Percentiles rank a stretch among this genome's conserved stretches.
Evolutionary conservation across 805 yeast species (phyloP).

Genomic region (Zygosaccharomyces kombuchaensis): DNA sequence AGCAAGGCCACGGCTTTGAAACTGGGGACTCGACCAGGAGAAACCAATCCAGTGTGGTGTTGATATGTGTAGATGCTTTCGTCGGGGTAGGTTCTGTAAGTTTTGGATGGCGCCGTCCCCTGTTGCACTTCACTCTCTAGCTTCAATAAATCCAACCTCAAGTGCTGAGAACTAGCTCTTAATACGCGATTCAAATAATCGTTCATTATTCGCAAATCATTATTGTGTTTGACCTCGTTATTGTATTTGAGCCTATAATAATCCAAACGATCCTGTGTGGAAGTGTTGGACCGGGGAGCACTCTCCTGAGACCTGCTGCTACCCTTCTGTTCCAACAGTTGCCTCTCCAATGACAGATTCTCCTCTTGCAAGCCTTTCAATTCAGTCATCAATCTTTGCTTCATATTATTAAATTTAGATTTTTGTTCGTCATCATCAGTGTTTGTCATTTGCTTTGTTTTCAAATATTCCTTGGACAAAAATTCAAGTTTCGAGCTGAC

Average conservation of each 20-base stretch:
- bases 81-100: neutral
- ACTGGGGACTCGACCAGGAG: slow-evolving; percentile 8
- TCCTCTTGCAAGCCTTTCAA: slow-evolving; percentile 27
- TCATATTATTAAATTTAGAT: slow-evolving; percentile 22
- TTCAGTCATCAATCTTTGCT: slow-evolving; percentile 22
- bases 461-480: slow-evolving; percentile 25
- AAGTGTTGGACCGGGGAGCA: slow-evolving; percentile 10
- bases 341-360: slow-evolving; percentile 21
- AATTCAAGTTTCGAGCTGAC: slow-evolving; percentile 29
- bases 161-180: slow-evolving; percentile 29
- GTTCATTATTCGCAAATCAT: slow-evolving; percentile 31
- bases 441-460: slow-evolving; percentile 10
- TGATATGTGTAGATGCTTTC: neutral
- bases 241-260: slow-evolving; percentile 32
- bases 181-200: slow-evolving; percentile 32
- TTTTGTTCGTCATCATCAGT: slow-evolving; percentile 8
- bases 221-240: slow-evolving; percentile 31
- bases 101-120: neutral
- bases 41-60: neutral
- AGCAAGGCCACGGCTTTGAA: slow-evolving; percentile 32
- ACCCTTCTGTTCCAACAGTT: slow-evolving; percentile 14
- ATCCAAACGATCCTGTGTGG: slow-evolving; percentile 25
- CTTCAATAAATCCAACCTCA: slow-evolving; percentile 29
- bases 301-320: slow-evolving; percentile 3
- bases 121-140: slow-evolving; percentile 21